Evolutionary conservation across 1,284 basidiomycete species (phyloP), one percentile per base, ranked within the genome.

Genomic region (Sporisorium reilianum): DNA sequence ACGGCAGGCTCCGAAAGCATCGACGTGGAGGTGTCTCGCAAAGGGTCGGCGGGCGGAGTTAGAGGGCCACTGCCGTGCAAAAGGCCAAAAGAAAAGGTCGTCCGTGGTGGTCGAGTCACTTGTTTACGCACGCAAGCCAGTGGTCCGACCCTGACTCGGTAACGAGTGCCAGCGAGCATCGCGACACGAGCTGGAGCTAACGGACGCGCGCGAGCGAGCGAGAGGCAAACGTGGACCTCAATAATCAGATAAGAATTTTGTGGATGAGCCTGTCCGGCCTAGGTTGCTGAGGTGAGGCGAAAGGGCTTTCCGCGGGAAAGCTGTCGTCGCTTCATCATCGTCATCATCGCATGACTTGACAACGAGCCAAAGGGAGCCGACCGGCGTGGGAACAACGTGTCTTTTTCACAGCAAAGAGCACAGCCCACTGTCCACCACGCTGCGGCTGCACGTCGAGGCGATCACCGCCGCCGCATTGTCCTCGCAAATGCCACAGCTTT

Each of bases 181-280:
- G 38, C 38, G 38, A 41, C 38, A 41, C 38, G n/a, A 41, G 38
- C n/a, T n/a, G n/a, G n/a, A n/a, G n/a, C n/a, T n/a, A n/a, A n/a
- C 38, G 38, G 11, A 32, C 56, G 56, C 32, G 38, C 36, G 36
- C 16, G 9, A 34, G 32, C 32, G 11, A 34, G 12, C 14, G 3
- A 45, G 5, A 26, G 42, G 23, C 20, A 23, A n/a, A n/a, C 5
- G 7, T 45, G 45, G 14, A 5, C 8, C 7, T n/a, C 4, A 3
- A 56, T 36, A 51, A 58, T 59, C 56, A 34, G 56, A 59, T 59
- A 59, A 59, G 56, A 25, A 23, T 41, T 41, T 20, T 6, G 20
- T 41, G 38, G 38, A 8, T 9, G 38, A 3, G 2, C 11, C 22
- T 10, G 30, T 30, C 6, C n/a, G n/a, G n/a, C n/a, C n/a, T n/a